Base-by-base conservation (phyloP, 1,284 basidiomycete genomes). In the Sphaerobolus stellatus region DNA sequence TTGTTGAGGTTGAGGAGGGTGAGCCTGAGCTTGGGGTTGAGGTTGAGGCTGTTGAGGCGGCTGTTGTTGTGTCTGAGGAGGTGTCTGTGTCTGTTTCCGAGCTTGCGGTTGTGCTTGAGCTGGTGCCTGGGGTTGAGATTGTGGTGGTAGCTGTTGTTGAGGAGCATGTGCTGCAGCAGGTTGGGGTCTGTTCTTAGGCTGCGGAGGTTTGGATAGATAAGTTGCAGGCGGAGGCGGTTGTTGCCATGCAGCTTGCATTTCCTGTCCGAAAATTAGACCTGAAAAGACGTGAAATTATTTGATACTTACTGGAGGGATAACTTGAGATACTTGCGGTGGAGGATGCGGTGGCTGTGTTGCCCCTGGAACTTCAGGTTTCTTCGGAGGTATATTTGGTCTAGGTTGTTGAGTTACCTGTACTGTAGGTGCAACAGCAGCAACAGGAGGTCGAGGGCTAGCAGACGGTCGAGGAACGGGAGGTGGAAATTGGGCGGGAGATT, bases 201-300 rank as follows among this genome's bases (percentile, higher is more conserved):
- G 58, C 44, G 27, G 50, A 38, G 6, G 49, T 53, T 25, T 36
- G 33, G 18, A 58, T 30, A 13, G 54, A 6, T 30, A 59, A 59
- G 22, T 60, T 59, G 6, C 58, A 51, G 16, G 58, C 57, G 34
- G 57, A 40, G 16, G 31, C 50, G 24, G 60, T 24, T 18, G 55
- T 50, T 4, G 64, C 50, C 30, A 59, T 52, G 29, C 69, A 62
- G n/a, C 54, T 56, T 11, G 67, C 33, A 13, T 62, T 57, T 13
- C 67, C 62, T 27, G 13, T 62, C 56, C 11, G 52, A 58, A 52
- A 45, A 64, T 64, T 29, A 55, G 53, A 9, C 57, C 57, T 16
- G 56, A 13, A 11, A 62, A 50, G 22, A 62, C 52, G 20, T 43
- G 52, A 40, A 20, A 43, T 43, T 43, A 27, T 14, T 20, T 13